Percentiles rank a stretch among this genome's conserved stretches.
Evolutionary conservation across 495 filamentous ascomycete genomes (phyloP).

Genomic region (Staphylotrichum longicolle): DNA sequence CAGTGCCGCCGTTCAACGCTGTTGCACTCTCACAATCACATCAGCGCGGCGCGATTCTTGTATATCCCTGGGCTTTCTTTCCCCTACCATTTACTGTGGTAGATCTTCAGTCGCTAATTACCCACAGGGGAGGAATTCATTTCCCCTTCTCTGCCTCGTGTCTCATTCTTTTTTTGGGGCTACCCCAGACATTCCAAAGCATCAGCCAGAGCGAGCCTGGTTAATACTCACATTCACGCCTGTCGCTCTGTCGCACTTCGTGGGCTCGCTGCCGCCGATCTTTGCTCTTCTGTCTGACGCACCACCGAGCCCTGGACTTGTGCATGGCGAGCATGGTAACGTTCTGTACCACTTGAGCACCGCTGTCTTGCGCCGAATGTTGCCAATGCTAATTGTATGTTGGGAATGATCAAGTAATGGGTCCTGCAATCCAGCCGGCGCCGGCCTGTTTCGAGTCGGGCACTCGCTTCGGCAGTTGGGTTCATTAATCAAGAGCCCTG

Average conservation of each 20-base stretch:
- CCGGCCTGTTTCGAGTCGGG: neutral
- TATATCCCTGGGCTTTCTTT: too few species aligned
- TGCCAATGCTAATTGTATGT: too few species aligned
- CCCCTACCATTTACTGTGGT: neutral
- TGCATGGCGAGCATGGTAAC: neutral
- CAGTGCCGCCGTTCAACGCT: too few species aligned
- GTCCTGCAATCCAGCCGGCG: neutral
- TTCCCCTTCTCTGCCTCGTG: neutral
- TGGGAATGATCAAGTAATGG: neutral
- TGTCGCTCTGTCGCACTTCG: too few species aligned
- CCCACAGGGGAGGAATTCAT: too few species aligned
- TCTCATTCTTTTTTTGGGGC: neutral
- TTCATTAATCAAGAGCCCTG: neutral
- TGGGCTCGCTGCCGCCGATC: conserved; percentile 17
- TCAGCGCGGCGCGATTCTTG: too few species aligned
- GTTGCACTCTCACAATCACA: too few species aligned
- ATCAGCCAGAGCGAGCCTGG: neutral
- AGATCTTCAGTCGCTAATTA: conserved; percentile 1
- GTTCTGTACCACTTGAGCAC: neutral
- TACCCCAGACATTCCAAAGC: neutral
- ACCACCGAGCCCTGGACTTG: neutral
- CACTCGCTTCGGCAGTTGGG: conserved; percentile 17
- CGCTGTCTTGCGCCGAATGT: too few species aligned
- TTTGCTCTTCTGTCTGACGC: conserved; percentile 3
- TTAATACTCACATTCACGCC: neutral